Conservation (phyloP, 1,284 basidiomycete genomes). For the Moniliella sp. region DNA sequence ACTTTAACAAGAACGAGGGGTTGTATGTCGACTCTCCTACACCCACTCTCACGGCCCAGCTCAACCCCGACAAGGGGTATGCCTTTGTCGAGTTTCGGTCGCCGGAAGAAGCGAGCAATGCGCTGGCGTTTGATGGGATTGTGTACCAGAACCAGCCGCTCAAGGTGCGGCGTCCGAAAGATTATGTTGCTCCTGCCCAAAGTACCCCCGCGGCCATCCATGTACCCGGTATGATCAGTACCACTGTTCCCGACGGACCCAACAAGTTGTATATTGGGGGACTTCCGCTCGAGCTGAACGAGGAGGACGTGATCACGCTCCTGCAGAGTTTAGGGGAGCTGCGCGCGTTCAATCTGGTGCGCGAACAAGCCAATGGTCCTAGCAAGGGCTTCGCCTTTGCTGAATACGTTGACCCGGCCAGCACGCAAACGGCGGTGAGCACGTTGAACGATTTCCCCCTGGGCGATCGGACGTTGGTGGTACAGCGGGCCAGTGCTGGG, state of each 20-base stretch:
- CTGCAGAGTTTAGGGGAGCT: slow-evolving; percentile 91
- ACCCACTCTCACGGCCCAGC: slow-evolving; percentile 73
- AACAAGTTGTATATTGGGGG: slow-evolving; percentile 97
- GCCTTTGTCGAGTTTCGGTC: slow-evolving; percentile 83
- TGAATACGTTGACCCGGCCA: slow-evolving; percentile 71
- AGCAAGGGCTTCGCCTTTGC: slow-evolving; percentile 86
- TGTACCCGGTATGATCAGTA: slow-evolving; percentile 75
- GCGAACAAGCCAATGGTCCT: slow-evolving; percentile 49
- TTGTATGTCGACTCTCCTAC: no score
- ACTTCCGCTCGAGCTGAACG: slow-evolving; percentile 75
- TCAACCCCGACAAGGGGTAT: slow-evolving; percentile 93
- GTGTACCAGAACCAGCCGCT: slow-evolving; percentile 75
- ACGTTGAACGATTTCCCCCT: slow-evolving; percentile 92
- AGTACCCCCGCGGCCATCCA: slow-evolving; percentile 47
- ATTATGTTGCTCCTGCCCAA: slow-evolving; percentile 52
- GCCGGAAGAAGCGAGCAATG: slow-evolving; percentile 80
- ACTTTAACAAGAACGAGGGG: no score
- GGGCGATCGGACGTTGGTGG: slow-evolving; percentile 82
- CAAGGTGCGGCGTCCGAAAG: slow-evolving; percentile 86
- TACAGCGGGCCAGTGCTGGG: slow-evolving; percentile 89
- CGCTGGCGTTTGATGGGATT: slow-evolving; percentile 88
- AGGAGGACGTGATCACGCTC: slow-evolving; percentile 91
- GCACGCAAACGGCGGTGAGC: slow-evolving; percentile 86
- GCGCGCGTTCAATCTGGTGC: slow-evolving; percentile 88
- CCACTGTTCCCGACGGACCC: slow-evolving; percentile 81